A percentile compares a stretch with the other conserved stretches of the same genome.
phyloP scores from a whole-genome alignment of 2,329 filamentous ascomycete species.

The Lachnellula suecica region DNA sequence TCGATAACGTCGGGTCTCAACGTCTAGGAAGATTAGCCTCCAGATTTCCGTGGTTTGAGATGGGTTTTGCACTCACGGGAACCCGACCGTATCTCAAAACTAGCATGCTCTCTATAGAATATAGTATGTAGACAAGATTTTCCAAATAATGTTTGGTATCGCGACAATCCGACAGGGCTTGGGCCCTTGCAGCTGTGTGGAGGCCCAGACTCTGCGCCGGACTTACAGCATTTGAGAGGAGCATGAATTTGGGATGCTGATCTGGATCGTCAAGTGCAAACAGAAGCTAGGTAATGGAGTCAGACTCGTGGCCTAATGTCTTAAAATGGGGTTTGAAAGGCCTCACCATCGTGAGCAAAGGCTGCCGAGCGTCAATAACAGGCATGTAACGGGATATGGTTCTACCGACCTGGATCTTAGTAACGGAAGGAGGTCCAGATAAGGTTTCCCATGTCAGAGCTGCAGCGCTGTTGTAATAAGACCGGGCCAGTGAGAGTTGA shows the following conservation, averaged over 20 bases:
- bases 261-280: not conserved
- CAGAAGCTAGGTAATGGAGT: not conserved
- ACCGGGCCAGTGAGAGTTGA: not conserved
- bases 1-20: not conserved
- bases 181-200: not conserved
- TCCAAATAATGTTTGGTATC: not conserved
- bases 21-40: not conserved
- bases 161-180: not conserved
- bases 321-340: not conserved
- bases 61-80: not conserved
- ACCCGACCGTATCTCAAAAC: not conserved
- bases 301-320: not conserved
- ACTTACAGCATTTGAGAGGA: not conserved
- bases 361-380: not conserved
- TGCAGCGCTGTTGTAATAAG: not conserved
- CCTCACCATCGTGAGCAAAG: not conserved
- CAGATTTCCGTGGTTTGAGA: not conserved
- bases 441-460: not conserved
- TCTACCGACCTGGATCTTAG: not conserved
- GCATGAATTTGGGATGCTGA: not conserved
- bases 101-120: not conserved
- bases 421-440: not conserved
- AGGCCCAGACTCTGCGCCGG: not conserved
- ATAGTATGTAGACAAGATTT: not conserved
- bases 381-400: not conserved